Percentiles rank a stretch among this genome's conserved stretches.
phyloP scores from a whole-genome alignment of 2,329 filamentous ascomycete species.

The Geosmithia putterillii region DNA sequence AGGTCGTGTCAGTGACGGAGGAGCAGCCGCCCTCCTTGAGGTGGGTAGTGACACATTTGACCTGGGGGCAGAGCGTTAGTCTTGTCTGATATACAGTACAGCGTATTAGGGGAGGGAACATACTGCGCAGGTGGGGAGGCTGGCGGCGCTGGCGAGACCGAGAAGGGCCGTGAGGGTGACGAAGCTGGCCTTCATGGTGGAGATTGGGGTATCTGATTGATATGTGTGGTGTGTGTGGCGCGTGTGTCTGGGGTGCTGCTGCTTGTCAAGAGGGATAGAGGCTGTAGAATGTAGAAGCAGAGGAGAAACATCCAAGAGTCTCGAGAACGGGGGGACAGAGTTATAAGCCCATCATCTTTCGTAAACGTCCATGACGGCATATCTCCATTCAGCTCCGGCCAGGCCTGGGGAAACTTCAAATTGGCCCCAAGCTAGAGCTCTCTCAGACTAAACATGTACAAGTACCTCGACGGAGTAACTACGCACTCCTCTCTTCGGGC shows the following conservation, averaged over 20 bases:
- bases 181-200: conserved; percentile 2
- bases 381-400: no score
- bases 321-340: no score
- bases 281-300: background rate
- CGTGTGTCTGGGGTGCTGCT: no score
- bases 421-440: no score
- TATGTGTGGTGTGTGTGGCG: no score
- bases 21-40: conserved; percentile 3
- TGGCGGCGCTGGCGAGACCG: conserved; percentile 3
- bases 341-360: no score
- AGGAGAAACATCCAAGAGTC: background rate
- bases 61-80: background rate
- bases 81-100: background rate
- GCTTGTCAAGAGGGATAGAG: background rate
- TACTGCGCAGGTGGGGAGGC: conserved; percentile 1
- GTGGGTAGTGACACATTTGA: background rate
- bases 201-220: conserved; percentile 1
- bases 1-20: conserved; percentile 1
- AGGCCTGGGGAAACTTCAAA: no score
- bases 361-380: no score
- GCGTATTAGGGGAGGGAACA: conserved; percentile 1
- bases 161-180: conserved; percentile 2
- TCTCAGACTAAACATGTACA: no score
- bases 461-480: no score
- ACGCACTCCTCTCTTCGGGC: no score